These are phyloP conservation scores for Austroboletus niveus DNA, from an alignment of 1,284 basidiomycete species.

Conservation along the genomic window DNA sequence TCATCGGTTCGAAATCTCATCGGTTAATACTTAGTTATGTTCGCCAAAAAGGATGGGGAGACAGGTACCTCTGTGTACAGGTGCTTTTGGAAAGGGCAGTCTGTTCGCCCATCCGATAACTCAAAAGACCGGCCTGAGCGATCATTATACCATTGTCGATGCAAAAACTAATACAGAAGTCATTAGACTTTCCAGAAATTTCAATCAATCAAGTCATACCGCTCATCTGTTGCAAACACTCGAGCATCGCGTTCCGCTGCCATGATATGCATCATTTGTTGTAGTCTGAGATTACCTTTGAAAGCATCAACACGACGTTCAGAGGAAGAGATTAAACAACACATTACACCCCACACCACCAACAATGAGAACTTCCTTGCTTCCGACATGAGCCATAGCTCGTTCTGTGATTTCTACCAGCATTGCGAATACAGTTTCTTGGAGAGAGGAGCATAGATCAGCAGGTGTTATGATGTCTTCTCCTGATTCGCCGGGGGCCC, in stretches of 20 bases:
- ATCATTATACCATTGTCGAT: constrained; percentile 99
- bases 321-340: background rate
- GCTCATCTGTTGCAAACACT: constrained; percentile 95
- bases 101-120: constrained; percentile 87
- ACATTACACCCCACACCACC: constrained; percentile 94
- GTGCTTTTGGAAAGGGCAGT: constrained; percentile 79
- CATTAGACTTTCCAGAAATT: background rate
- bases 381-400: constrained; percentile 98
- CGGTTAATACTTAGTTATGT: constrained; percentile 6
- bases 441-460: constrained; percentile 95
- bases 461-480: constrained; percentile 83
- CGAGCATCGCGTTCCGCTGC: constrained; percentile 84
- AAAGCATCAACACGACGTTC: constrained; percentile 1
- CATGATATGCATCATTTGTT: constrained; percentile 99
- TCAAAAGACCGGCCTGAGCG: constrained; percentile 93
- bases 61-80: constrained; percentile 80
- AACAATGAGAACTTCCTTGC: constrained; percentile 94
- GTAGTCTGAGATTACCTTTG: constrained; percentile 85
- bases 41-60: background rate
- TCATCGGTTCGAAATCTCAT: constrained; percentile 87
- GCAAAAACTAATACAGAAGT: constrained; percentile 69
- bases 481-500: constrained; percentile 37
- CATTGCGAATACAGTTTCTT: constrained; percentile 99
- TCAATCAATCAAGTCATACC: constrained; percentile 46
- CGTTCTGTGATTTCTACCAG: constrained; percentile 98